A percentile compares a stretch with the other conserved stretches of the same genome.
These are phyloP conservation scores for Leishmania turanica DNA, from an alignment of 208 protist genomes.

Conservation along the genomic window DNA sequence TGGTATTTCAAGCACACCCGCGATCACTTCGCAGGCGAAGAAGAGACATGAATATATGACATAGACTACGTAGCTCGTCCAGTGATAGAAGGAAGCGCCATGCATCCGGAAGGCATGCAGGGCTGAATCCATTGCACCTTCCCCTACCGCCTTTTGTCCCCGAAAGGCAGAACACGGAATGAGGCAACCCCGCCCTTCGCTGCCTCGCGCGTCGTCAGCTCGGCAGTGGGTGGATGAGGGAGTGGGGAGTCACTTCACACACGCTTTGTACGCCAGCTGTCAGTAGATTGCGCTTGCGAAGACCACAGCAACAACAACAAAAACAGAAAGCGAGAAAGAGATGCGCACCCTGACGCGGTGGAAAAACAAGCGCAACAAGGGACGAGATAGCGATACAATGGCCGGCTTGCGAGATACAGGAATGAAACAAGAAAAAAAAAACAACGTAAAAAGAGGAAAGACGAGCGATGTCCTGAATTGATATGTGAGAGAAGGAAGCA, in stretches of 20 bases:
- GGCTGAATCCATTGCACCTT: constrained; percentile 11
- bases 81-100: constrained; percentile 13
- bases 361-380: not conserved
- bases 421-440: too few relatives aligned
- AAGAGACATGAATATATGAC: constrained; percentile 27
- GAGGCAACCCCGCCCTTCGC: not conserved
- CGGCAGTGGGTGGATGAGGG: not conserved
- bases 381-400: not conserved
- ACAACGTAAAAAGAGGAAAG: not conserved
- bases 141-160: not conserved
- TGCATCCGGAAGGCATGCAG: constrained; percentile 5
- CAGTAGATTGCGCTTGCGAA: not conserved
- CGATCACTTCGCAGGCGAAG: constrained; percentile 42
- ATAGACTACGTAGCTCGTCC: constrained; percentile 25
- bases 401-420: too few relatives aligned
- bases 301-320: not conserved
- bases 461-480: not conserved
- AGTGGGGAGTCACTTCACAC: not conserved
- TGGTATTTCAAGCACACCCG: constrained; percentile 51
- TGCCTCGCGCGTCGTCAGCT: not conserved
- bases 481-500: not conserved
- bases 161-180: too few relatives aligned
- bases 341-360: not conserved
- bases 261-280: not conserved
- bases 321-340: not conserved